Evolutionary conservation across 2,329 filamentous ascomycete species (phyloP).

Genomic region (Ascochyta viciae-villosae): DNA sequence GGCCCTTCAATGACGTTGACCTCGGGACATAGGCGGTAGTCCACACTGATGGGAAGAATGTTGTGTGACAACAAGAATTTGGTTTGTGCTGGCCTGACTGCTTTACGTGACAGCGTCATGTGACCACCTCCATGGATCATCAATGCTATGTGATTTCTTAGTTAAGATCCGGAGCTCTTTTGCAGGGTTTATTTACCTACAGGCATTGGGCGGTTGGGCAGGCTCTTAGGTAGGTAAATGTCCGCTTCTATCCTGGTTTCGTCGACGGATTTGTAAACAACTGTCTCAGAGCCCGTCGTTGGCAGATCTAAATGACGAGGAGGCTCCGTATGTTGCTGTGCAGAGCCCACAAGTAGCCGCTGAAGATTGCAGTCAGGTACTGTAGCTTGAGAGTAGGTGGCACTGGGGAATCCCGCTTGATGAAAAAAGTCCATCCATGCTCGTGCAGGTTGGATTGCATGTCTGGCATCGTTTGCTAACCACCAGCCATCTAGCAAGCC

Average conservation of each 20-base stretch:
- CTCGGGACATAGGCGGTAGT: conserved; percentile 61
- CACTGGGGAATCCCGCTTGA: conserved; percentile 5
- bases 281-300: background rate
- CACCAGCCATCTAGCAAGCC: conserved; percentile 38
- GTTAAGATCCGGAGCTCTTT: no score
- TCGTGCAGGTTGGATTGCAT: conserved; percentile 13
- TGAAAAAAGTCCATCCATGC: conserved; percentile 12
- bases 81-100: conserved; percentile 50
- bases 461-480: conserved; percentile 19
- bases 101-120: conserved; percentile 50
- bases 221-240: conserved; percentile 27
- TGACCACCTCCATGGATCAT: conserved; percentile 58
- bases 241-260: background rate
- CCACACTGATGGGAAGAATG: conserved; percentile 58
- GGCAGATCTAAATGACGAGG: background rate
- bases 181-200: conserved; percentile 11
- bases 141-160: conserved; percentile 38
- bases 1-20: conserved; percentile 55
- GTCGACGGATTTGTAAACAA: background rate
- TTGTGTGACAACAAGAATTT: conserved; percentile 48
- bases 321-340: no score
- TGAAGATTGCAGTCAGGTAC: background rate
- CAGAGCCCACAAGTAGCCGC: background rate
- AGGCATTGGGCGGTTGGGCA: conserved; percentile 4
- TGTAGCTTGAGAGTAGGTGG: conserved; percentile 10